Percentiles rank a stretch among this genome's conserved stretches.
These are phyloP conservation scores for Phytophthora aleatoria DNA, from an alignment of 352 stramenopile species.

Conservation along the genomic window DNA sequence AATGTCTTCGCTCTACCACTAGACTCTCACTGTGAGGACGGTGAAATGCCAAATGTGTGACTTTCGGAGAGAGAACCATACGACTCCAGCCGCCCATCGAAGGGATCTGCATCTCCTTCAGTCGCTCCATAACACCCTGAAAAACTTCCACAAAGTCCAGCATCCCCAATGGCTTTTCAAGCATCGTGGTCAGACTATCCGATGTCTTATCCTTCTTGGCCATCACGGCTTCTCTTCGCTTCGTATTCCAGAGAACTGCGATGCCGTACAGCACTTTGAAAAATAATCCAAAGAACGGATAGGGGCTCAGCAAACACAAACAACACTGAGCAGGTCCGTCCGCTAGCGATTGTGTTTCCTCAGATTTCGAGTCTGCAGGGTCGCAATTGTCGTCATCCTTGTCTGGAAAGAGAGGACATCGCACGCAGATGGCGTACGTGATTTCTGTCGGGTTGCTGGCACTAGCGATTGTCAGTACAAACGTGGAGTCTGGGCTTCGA, in stretches of 20 bases:
- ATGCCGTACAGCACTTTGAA: conserved; percentile 85
- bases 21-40: conserved; percentile 68
- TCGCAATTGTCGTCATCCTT: conserved; percentile 34
- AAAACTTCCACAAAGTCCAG: conserved; percentile 72
- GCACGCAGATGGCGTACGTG: conserved; percentile 76
- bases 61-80: conserved; percentile 55
- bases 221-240: conserved; percentile 37
- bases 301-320: conserved; percentile 74
- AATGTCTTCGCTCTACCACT: conserved; percentile 55
- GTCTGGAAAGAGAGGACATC: conserved; percentile 64
- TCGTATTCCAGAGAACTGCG: conserved; percentile 69
- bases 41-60: conserved; percentile 78
- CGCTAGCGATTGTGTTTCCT: neutral
- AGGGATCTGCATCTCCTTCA: conserved; percentile 68
- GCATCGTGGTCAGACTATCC: conserved; percentile 22
- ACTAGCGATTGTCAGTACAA: conserved; percentile 73
- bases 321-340: conserved; percentile 58
- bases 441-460: conserved; percentile 50
- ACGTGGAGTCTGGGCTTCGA: conserved; percentile 64
- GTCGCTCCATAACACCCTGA: conserved; percentile 57
- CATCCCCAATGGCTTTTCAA: conserved; percentile 43
- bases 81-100: conserved; percentile 79
- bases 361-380: conserved; percentile 3
- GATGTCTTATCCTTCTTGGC: conserved; percentile 22
- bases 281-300: conserved; percentile 86